Conservation (phyloP, 2,329 filamentous ascomycete species). For the Sclerotinia minor region DNA sequence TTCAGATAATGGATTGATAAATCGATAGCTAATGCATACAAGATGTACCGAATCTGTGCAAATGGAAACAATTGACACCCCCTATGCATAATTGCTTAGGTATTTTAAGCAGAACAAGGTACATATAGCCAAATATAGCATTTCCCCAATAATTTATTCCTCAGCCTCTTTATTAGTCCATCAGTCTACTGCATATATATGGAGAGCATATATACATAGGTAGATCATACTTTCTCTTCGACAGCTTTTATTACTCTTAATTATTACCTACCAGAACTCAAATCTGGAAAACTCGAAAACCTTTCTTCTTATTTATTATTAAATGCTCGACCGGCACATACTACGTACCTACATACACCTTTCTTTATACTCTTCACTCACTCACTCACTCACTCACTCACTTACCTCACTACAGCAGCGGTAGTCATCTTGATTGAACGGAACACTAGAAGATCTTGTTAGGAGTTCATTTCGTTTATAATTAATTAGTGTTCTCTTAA, state of each 20-base stretch:
- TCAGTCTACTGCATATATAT: background rate
- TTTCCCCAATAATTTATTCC: background rate
- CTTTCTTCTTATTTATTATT: too few relatives aligned
- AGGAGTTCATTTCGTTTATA: slow-evolving; percentile 17
- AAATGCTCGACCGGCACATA: too few relatives aligned
- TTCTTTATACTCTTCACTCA: too few relatives aligned
- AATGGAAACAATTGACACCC: too few relatives aligned
- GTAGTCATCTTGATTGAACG: slow-evolving; percentile 13
- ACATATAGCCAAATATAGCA: slow-evolving; percentile 4
- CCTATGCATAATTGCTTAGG: background rate
- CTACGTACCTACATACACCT: background rate
- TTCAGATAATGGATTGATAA: too few relatives aligned
- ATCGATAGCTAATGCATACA: too few relatives aligned
- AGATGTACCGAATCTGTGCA: background rate
- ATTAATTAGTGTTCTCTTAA: slow-evolving; percentile 5
- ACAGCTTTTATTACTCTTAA: background rate
- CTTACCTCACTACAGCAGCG: slow-evolving; percentile 1
- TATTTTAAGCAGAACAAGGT: background rate
- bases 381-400: background rate
- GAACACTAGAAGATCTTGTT: slow-evolving; percentile 15
- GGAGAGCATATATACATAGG: background rate
- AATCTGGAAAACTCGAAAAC: too few relatives aligned
- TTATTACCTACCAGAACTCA: background rate
- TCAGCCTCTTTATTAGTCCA: background rate
- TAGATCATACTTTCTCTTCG: background rate